A percentile compares a stretch with the other conserved stretches of the same genome.
Conservation (phyloP, 768 basidiomycete genomes). For the Cubamyces lactineus region DNA sequence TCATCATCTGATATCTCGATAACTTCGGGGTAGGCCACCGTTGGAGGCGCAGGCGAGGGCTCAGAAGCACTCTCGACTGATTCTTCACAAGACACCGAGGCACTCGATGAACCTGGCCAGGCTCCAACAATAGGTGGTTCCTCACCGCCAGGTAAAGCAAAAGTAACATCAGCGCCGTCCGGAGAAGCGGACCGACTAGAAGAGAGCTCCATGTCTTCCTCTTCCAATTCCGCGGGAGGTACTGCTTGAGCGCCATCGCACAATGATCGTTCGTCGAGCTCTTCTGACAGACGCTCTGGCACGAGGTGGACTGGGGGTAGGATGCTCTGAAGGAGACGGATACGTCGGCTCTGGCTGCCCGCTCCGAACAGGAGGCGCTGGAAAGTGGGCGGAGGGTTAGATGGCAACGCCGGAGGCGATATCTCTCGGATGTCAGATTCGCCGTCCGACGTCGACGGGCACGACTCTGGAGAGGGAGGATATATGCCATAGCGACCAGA, state of each 20-base stretch:
- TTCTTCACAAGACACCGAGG: slow-evolving; percentile 2
- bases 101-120: slow-evolving; percentile 15
- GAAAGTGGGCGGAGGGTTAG: neutral
- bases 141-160: neutral
- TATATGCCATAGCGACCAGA: slow-evolving; percentile 70
- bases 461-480: slow-evolving; percentile 40
- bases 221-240: neutral
- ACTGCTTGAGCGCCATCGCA: neutral
- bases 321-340: slow-evolving; percentile 27
- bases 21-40: neutral
- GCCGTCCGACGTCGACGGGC: slow-evolving; percentile 46
- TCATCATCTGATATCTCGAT: slow-evolving; percentile 24
- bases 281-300: neutral
- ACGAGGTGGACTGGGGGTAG: slow-evolving; percentile 26
- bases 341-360: slow-evolving; percentile 9
- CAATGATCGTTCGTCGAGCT: slow-evolving; percentile 1
- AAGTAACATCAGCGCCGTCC: neutral
- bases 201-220: slow-evolving; percentile 24
- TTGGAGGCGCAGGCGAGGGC: neutral
- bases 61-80: neutral
- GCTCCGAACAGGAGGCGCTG: neutral
- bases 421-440: slow-evolving; percentile 35
- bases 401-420: slow-evolving; percentile 21
- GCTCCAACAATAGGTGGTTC: slow-evolving; percentile 24
- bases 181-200: slow-evolving; percentile 17